phyloP scores from a whole-genome alignment of 805 yeast species.

The Ogataea thermomethanolica region DNA sequence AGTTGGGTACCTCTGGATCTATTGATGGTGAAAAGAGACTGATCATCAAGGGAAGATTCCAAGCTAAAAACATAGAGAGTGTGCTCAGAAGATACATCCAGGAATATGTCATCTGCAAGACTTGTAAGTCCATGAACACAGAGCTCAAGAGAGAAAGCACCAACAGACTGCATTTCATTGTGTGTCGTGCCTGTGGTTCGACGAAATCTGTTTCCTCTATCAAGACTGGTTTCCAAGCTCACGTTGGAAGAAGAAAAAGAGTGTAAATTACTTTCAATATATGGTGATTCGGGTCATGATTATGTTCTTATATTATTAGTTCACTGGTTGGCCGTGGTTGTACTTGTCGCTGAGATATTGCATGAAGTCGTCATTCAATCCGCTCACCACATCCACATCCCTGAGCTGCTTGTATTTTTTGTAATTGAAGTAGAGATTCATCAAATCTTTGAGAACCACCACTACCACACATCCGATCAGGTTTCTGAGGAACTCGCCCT shows the following conservation, averaged over 20 bases:
- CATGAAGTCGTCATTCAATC: slow-evolving; percentile 13
- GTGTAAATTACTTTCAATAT: slow-evolving; percentile 22
- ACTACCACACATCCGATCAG: slow-evolving; percentile 33
- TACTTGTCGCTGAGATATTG: slow-evolving; percentile 15
- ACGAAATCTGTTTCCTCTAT: slow-evolving; percentile 95
- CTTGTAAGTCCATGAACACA: slow-evolving; percentile 97
- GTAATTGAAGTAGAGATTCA: slow-evolving; percentile 33
- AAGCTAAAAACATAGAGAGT: slow-evolving; percentile 95
- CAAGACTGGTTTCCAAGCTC: slow-evolving; percentile 99
- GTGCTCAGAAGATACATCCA: slow-evolving; percentile 93
- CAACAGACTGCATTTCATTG: slow-evolving; percentile 94
- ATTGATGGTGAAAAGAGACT: slow-evolving; percentile 97
- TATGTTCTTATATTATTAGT: neutral
- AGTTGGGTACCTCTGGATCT: slow-evolving; percentile 98
- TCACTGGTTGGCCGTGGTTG: neutral
- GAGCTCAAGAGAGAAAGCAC: slow-evolving; percentile 92
- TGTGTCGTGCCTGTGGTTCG: slow-evolving; percentile 97
- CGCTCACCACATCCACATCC: slow-evolving; percentile 22
- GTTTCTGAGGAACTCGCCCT: slow-evolving; percentile 32
- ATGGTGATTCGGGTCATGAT: slow-evolving; percentile 8
- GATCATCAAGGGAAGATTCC: slow-evolving; percentile 96
- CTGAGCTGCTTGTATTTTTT: slow-evolving; percentile 29
- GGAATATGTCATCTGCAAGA: slow-evolving; percentile 98
- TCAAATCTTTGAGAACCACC: slow-evolving; percentile 31
- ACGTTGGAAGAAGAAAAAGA: slow-evolving; percentile 85